These are phyloP conservation scores for Chlorencoelia australis DNA, from an alignment of 2,329 filamentous ascomycete genomes.

Conservation along the genomic window DNA sequence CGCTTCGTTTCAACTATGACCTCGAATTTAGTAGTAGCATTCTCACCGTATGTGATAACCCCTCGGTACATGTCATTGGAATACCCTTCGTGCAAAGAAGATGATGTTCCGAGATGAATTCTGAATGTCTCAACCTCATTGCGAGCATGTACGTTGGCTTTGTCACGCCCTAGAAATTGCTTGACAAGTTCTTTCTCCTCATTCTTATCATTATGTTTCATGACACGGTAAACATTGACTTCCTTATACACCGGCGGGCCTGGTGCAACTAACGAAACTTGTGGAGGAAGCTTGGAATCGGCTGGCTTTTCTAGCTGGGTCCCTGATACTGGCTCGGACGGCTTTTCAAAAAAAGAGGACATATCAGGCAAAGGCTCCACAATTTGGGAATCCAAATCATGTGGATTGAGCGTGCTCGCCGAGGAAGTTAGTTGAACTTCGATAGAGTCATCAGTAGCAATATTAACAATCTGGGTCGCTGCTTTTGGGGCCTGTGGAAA, in stretches of 20 bases:
- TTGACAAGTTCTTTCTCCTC: background rate
- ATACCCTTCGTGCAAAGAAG: too few relatives aligned
- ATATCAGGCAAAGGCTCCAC: background rate
- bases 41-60: background rate
- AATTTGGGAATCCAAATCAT: constrained; percentile 1
- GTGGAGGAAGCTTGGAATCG: background rate
- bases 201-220: constrained; percentile 1
- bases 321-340: background rate
- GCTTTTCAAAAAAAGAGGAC: background rate
- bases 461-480: too few relatives aligned
- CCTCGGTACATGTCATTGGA: background rate
- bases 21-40: constrained; percentile 1
- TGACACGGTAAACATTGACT: constrained; percentile 6
- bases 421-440: too few relatives aligned
- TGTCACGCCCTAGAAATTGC: constrained; percentile 1
- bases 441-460: too few relatives aligned
- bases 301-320: background rate
- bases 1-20: background rate
- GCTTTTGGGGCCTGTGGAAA: too few relatives aligned
- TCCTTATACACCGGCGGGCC: background rate
- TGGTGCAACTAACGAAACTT: too few relatives aligned
- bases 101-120: too few relatives aligned
- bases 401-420: background rate
- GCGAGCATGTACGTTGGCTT: constrained; percentile 6
- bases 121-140: too few relatives aligned